Base-by-base conservation (phyloP, 352 stramenopile genomes). In the Globisporangium nagaii region DNA sequence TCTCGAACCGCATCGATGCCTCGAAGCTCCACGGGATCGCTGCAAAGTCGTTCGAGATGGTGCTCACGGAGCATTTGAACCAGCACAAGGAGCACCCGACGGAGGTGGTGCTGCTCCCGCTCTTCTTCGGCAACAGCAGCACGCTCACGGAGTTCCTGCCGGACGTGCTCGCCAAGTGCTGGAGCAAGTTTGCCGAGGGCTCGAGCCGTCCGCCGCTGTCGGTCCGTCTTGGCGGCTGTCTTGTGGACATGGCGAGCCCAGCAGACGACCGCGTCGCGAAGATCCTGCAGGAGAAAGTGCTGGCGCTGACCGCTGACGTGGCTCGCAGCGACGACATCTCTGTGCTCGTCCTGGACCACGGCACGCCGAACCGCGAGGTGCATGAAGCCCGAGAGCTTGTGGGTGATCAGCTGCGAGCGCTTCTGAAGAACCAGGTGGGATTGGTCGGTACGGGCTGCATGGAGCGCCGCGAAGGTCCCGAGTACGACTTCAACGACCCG, bases 401-500 rank as follows among this genome's bases (percentile, higher is more conserved):
- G 1, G 68, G 71, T 0, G 45, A 73, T 43, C 75, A 90, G 53
- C 56, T 93, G 2, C 63, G 73, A 41, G 59, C 30, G 0, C 24
- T 77, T 20, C 39, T 90, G 34, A 19, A 70, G 0, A 56, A 66
- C 10, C 41, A 62, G 11, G 81, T 86, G 4, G 66, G 70, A 32
- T 41, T 74, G 0, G 78, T 93, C 0, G 62, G 57, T 2, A 83
- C 79, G 2, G 77, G 75, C 12, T 88, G 76, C 53, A 91, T 95
- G 81, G 83, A 95, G 66, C 74, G 81, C 25, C 77, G 75, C 31
- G 76, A 91, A 36, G 78, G 79, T 20, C 9, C 63, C 1, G 69
- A 84, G 42, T 93, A 79, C 57, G 83, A 90, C 52, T 95, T 91
- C 34, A 92, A 92, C 50, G 80, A 93, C 25, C 85, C 85, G 10